Evolutionary conservation across 2,329 filamentous ascomycete genomes (phyloP).

Genomic region (Colletotrichum magnum): DNA sequence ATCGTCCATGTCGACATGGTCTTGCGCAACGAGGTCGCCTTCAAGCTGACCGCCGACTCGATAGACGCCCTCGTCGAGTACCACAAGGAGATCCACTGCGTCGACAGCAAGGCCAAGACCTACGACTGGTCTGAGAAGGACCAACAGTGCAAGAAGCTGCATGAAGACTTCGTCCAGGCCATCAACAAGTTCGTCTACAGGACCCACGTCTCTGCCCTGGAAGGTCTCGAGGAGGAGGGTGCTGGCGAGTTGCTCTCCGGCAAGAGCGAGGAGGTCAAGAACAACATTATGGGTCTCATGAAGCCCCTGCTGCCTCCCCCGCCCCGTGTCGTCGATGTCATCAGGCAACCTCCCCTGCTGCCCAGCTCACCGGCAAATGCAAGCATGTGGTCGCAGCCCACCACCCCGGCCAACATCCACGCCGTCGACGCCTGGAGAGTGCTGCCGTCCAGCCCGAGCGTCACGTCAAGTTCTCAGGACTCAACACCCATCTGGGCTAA

Average conservation of each 20-base stretch:
- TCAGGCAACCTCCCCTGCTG: conserved; percentile 87
- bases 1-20: conserved; percentile 99
- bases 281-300: conserved; percentile 85
- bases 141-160: conserved; percentile 94
- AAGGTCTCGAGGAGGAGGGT: conserved; percentile 97
- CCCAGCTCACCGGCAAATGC: conserved; percentile 83
- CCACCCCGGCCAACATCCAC: conserved; percentile 75
- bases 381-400: conserved; percentile 81
- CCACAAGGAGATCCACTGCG: conserved; percentile 95
- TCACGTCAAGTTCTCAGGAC: conserved; percentile 79
- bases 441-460: conserved; percentile 88
- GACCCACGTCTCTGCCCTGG: conserved; percentile 88
- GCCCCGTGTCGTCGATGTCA: conserved; percentile 89
- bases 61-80: conserved; percentile 95
- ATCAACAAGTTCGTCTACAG: conserved; percentile 98
- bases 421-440: conserved; percentile 91
- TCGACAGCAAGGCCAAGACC: conserved; percentile 89
- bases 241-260: conserved; percentile 93
- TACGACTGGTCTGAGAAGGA: conserved; percentile 99
- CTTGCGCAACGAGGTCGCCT: conserved; percentile 95
- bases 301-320: conserved; percentile 89
- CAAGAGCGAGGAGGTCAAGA: conserved; percentile 94
- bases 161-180: conserved; percentile 95
- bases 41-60: conserved; percentile 95
- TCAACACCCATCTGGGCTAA: conserved; percentile 84